These are phyloP conservation scores for Fusarium cyanostomum DNA, from an alignment of 2,329 filamentous ascomycete species.

Conservation along the genomic window DNA sequence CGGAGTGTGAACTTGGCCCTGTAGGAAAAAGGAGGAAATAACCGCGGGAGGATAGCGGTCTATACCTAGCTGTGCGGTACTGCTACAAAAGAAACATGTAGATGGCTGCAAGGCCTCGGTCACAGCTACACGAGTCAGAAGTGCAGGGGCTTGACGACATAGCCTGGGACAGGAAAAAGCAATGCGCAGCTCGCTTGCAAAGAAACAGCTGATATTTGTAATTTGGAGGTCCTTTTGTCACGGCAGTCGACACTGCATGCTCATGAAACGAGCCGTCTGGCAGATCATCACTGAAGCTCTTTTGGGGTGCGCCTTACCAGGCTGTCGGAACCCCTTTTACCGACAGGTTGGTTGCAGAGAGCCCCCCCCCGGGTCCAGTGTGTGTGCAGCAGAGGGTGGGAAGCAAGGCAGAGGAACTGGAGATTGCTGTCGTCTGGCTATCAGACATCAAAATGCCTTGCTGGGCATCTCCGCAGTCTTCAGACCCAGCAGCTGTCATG, in stretches of 20 bases:
- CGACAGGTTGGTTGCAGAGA: constrained; percentile 16
- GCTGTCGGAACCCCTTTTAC: constrained; percentile 23
- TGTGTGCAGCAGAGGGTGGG: neutral
- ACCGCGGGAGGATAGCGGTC: too few species aligned
- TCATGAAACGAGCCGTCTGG: neutral
- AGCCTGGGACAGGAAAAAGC: neutral
- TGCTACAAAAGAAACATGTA: neutral
- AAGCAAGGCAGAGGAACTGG: too few species aligned
- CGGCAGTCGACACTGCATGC: too few species aligned
- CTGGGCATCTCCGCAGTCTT: too few species aligned
- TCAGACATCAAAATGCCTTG: too few species aligned
- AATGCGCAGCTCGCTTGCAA: neutral
- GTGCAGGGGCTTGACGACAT: neutral
- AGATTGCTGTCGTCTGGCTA: too few species aligned
- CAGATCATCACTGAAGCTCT: neutral
- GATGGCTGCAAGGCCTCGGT: neutral
- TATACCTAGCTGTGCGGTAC: too few species aligned
- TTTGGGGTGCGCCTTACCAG: constrained; percentile 20
- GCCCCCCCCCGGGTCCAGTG: constrained; percentile 10
- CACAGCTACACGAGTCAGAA: too few species aligned
- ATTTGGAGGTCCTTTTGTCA: constrained; percentile 1
- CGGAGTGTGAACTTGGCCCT: too few species aligned
- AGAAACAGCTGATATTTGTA: neutral
- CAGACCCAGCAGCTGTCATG: too few species aligned
- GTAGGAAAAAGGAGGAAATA: too few species aligned